Evolutionary conservation across 177 flowering plant species (phyloP).

Genomic region (Telopea speciosissima): DNA sequence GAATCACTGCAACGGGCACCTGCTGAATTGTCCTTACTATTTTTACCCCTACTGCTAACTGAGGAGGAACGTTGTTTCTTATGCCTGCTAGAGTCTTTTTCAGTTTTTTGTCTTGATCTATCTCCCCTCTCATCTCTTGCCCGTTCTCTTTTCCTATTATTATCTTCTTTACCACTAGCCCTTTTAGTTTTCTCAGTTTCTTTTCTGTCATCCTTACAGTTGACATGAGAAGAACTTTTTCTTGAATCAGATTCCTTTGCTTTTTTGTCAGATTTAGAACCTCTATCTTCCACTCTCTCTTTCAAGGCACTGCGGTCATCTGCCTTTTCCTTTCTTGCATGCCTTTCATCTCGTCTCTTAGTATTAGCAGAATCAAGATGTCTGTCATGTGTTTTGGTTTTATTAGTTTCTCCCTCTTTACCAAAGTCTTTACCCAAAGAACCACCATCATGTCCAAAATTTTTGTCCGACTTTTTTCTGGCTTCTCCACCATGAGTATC

Average conservation of each 20-base stretch:
- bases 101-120: conserved; percentile 40
- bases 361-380: conserved; percentile 27
- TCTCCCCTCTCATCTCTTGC: conserved; percentile 49
- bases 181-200: conserved; percentile 42
- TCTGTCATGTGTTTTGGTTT: conserved; percentile 24
- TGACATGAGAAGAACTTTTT: conserved; percentile 29
- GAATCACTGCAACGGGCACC: conserved; percentile 37
- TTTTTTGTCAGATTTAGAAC: conserved; percentile 31
- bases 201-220: conserved; percentile 42
- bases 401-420: conserved; percentile 26
- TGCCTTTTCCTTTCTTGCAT: background rate
- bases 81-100: conserved; percentile 44
- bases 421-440: conserved; percentile 23
- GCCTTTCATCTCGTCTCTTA: conserved; percentile 33
- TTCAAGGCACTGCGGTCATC: conserved; percentile 27
- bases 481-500: conserved; percentile 26
- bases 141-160: conserved; percentile 41
- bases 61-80: conserved; percentile 68
- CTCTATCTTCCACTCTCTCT: conserved; percentile 43
- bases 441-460: conserved; percentile 28
- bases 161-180: conserved; percentile 36
- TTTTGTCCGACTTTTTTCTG: conserved; percentile 25
- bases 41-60: conserved; percentile 45
- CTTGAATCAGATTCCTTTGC: conserved; percentile 44
- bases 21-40: conserved; percentile 39